Conservation (phyloP, 2,329 filamentous ascomycete species). For the Botryotinia narcissicola region DNA sequence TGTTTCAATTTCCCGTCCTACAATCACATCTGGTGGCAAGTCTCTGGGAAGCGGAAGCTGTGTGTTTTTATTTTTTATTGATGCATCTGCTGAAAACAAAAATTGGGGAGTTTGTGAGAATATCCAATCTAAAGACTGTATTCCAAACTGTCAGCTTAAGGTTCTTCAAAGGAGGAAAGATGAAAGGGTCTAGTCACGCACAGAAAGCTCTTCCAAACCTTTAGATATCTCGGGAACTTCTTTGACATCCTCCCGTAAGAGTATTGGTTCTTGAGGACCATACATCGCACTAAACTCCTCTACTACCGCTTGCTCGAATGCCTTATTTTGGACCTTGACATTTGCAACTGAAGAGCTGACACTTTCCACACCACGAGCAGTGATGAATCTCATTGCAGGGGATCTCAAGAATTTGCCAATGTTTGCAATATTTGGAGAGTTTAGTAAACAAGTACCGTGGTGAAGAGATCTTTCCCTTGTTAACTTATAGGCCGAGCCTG, state of each 20-base stretch:
- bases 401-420: slow-evolving; percentile 72
- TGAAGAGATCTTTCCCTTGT: slow-evolving; percentile 79
- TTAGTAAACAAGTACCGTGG: slow-evolving; percentile 86
- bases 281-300: slow-evolving; percentile 69
- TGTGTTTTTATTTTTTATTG: not conserved
- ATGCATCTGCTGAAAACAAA: slow-evolving; percentile 59
- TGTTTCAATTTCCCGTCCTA: not conserved
- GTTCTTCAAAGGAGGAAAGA: not conserved
- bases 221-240: slow-evolving; percentile 53
- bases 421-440: slow-evolving; percentile 67
- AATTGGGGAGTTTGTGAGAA: slow-evolving; percentile 87
- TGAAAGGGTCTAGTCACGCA: slow-evolving; percentile 39
- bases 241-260: slow-evolving; percentile 41
- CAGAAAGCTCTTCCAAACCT: slow-evolving; percentile 61
- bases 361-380: slow-evolving; percentile 84
- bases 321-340: slow-evolving; percentile 57
- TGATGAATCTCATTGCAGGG: slow-evolving; percentile 74
- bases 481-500: slow-evolving; percentile 92
- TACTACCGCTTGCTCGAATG: slow-evolving; percentile 53
- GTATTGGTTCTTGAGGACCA: slow-evolving; percentile 41
- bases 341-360: slow-evolving; percentile 84
- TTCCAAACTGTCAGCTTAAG: slow-evolving; percentile 30
- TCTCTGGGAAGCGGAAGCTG: slow-evolving; percentile 6
- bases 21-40: slow-evolving; percentile 18
- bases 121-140: slow-evolving; percentile 67